Percentiles rank a stretch among this genome's conserved stretches.
Conservation (phyloP, 2,329 filamentous ascomycete genomes). For the Mycosphaerella sp. region DNA sequence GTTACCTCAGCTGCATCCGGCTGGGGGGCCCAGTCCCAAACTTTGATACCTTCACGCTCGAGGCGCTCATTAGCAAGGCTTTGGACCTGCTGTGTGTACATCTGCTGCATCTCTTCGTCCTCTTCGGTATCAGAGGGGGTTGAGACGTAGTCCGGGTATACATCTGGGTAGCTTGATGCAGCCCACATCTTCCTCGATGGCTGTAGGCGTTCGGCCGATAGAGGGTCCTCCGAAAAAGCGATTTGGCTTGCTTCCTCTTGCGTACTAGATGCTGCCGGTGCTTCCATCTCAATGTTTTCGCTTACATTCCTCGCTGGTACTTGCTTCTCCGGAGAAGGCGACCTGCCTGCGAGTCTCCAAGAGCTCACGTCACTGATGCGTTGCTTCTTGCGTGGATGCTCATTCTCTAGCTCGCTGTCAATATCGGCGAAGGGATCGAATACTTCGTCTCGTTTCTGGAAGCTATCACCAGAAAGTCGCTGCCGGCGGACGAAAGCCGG, state of each 20-base stretch:
- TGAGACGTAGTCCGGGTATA: constrained; percentile 7
- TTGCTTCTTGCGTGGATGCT: constrained; percentile 58
- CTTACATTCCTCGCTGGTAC: constrained; percentile 1
- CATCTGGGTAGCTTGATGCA: neutral
- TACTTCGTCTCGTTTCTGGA: constrained; percentile 50
- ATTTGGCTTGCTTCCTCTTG: neutral
- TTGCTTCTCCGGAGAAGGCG: constrained; percentile 60
- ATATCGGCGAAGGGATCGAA: constrained; percentile 59
- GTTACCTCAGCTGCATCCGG: constrained; percentile 21
- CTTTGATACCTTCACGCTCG: constrained; percentile 10
- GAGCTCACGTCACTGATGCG: constrained; percentile 61
- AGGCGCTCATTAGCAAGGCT: constrained; percentile 6
- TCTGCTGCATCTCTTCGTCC: constrained; percentile 17
- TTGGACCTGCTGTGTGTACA: constrained; percentile 8
- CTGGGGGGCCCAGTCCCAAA: constrained; percentile 9
- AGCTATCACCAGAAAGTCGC: constrained; percentile 60
- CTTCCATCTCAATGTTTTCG: neutral
- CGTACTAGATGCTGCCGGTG: neutral
- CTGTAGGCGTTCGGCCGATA: too few relatives aligned
- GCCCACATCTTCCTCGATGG: neutral
- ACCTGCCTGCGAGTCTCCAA: constrained; percentile 69
- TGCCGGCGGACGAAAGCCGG: constrained; percentile 73
- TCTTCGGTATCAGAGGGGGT: constrained; percentile 21
- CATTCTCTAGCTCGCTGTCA: constrained; percentile 56
- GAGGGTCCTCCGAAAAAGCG: neutral